These are phyloP conservation scores for Acanthamoeba culbertsoni DNA, from an alignment of 208 protist genomes.

Conservation along the genomic window DNA sequence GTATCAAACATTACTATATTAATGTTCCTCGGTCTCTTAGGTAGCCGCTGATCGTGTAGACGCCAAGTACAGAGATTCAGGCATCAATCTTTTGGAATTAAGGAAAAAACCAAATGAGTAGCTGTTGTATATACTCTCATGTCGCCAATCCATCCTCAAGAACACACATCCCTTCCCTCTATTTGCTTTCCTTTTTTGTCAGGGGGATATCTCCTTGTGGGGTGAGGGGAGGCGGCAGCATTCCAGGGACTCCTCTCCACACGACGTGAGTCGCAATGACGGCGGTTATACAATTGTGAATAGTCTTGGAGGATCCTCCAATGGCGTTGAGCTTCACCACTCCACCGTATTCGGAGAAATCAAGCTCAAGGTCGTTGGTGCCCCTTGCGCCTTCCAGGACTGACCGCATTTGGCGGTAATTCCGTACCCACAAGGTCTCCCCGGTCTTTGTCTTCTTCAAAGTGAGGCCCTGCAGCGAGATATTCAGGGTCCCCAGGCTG, in stretches of 20 bases:
- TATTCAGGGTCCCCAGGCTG: background rate
- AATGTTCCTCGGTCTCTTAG: background rate
- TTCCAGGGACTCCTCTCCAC: background rate
- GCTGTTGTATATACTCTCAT: background rate
- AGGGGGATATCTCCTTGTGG: background rate
- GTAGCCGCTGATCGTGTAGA: background rate
- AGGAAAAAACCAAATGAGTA: conserved; percentile 9
- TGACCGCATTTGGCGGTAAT: background rate
- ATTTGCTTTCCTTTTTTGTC: too few relatives aligned
- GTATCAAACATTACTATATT: too few relatives aligned
- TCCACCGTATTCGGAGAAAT: conserved; percentile 30
- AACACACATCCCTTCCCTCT: background rate
- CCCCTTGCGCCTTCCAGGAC: background rate
- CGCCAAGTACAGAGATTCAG: background rate
- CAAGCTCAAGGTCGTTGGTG: background rate
- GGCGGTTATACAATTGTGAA: background rate
- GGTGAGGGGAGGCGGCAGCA: background rate
- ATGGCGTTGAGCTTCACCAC: background rate
- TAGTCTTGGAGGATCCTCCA: background rate
- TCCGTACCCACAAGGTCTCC: background rate
- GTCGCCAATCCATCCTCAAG: background rate
- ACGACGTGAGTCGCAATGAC: background rate
- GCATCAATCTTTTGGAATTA: conserved; percentile 19
- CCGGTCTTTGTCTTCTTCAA: background rate
- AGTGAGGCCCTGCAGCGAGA: background rate